Evolutionary conservation across 371 early-diverging fungal species (phyloP), one percentile per base, ranked within the genome.

Genomic region (Funneliformis caledonium): DNA sequence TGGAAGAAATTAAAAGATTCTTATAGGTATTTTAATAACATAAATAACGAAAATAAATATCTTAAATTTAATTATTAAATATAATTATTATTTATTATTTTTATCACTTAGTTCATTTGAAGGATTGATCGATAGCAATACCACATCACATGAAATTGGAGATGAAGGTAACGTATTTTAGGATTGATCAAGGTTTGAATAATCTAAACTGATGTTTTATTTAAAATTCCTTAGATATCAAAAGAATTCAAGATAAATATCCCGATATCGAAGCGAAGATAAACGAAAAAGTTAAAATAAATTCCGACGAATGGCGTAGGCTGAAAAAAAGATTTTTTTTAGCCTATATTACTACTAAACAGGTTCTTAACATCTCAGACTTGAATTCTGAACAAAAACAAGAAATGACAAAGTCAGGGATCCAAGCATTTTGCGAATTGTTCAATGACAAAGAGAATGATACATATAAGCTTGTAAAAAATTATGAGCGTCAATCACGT

Each of bases 401-500:
- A 43, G 42, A 14, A 45, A 42, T 61, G 10, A 31, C 26, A 48
- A 26, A 64, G 9, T 42, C 37, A 9, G 47, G 48, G 26, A 70
- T 47, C 26, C 42, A 47, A 26, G 43, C n/a, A 4, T 70, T 70
- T n/a, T 70, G 26, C 26, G 47, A 70, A 4, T 43, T 62, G 16
- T 62, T 76, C n/a, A 16, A 45, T 45, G 64, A 76, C 45, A 60
- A 62, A 76, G 48, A 59, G 11, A 76, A 16, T 31, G 47, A 76
- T 47, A 37, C 62, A 22, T 4, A 37, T 45, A 11, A 31, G 16
- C 12, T 61, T 45, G 76, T 62, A 61, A 76, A 42, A 42, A 76
- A 76, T 62, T 62, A 62, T 61, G 11, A 31, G 8, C 26, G 47
- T 3, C 33, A 75, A 59, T 33, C 72, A 7, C 6, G 37, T 37